Percentiles rank a stretch among this genome's conserved stretches.
phyloP scores from a whole-genome alignment of 1,284 basidiomycete species.

The Tylopilus sp. region DNA sequence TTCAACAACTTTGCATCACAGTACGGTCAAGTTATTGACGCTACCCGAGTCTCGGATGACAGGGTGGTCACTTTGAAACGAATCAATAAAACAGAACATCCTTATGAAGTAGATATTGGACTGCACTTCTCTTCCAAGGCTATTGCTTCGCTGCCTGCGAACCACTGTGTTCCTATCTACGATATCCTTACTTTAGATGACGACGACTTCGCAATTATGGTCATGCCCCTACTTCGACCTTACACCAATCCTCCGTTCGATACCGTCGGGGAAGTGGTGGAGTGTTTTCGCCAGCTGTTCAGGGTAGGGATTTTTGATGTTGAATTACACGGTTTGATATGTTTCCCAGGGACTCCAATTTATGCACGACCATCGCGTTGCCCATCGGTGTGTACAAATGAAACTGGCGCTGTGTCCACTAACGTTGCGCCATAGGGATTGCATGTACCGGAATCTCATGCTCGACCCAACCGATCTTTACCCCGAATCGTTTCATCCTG shows the following conservation, averaged over 20 bases:
- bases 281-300: background rate
- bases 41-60: background rate
- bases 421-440: background rate
- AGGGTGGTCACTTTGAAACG: background rate
- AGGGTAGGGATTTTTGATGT: background rate
- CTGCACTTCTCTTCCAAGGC: background rate
- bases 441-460: background rate
- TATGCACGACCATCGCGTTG: background rate
- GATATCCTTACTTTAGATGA: background rate
- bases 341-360: background rate
- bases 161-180: background rate
- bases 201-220: background rate
- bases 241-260: background rate
- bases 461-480: background rate
- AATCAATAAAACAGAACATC: background rate
- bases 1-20: background rate
- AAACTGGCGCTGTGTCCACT: background rate
- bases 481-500: background rate
- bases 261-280: background rate
- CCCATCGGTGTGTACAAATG: background rate
- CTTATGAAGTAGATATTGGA: background rate
- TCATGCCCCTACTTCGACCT: background rate
- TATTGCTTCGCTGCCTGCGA: background rate
- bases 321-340: background rate
- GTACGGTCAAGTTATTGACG: background rate